Evolutionary conservation across 208 protist species (phyloP).

Genomic region (Acanthamoeba rhysodes): DNA sequence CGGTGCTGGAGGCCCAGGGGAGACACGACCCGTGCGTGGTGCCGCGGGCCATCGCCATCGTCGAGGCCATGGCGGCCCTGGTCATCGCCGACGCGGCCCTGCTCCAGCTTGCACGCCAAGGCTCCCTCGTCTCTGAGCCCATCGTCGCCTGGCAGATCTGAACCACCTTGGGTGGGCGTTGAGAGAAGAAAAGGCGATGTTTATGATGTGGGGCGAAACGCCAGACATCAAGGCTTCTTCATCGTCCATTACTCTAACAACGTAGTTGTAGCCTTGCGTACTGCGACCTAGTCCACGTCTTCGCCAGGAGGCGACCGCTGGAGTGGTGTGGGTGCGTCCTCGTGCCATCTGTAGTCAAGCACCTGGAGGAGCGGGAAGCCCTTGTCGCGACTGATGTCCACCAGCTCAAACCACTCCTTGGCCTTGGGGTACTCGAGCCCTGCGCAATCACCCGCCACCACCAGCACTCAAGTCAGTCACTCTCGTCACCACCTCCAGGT

Average conservation of each 20-base stretch:
- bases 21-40: constrained; percentile 88
- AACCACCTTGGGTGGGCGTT: too few relatives aligned
- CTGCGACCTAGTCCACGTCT: too few relatives aligned
- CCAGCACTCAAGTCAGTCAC: background rate
- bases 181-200: too few relatives aligned
- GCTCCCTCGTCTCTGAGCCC: background rate
- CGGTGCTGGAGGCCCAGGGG: constrained; percentile 88
- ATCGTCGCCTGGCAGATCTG: background rate
- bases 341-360: constrained; percentile 28
- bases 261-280: too few relatives aligned
- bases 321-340: background rate
- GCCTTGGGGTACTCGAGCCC: constrained; percentile 30
- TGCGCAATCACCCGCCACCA: background rate
- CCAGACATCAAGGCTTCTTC: too few relatives aligned
- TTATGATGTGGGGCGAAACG: too few relatives aligned
- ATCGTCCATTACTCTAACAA: too few relatives aligned
- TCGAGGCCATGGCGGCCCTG: constrained; percentile 91
- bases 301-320: too few relatives aligned
- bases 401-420: constrained; percentile 52
- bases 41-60: constrained; percentile 90
- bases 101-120: constrained; percentile 78
- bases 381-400: constrained; percentile 33
- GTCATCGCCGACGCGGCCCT: constrained; percentile 88
- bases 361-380: constrained; percentile 36
- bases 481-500: background rate